A percentile compares a stretch with the other conserved stretches of the same genome.
Conservation (phyloP, 2,329 filamentous ascomycete species). For the Fusarium sp. region DNA sequence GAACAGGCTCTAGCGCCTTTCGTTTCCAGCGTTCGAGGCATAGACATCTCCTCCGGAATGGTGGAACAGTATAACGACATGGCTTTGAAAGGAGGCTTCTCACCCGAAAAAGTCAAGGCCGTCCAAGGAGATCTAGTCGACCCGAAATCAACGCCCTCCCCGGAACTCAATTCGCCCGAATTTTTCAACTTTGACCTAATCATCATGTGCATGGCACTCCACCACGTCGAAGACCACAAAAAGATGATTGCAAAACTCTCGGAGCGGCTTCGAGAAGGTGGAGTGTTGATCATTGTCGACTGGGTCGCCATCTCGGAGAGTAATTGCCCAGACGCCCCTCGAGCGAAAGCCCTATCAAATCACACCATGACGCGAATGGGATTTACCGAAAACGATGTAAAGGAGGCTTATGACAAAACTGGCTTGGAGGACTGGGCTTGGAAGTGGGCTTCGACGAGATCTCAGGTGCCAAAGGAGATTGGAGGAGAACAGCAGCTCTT, state of each 20-base stretch:
- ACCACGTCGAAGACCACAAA: slow-evolving; percentile 48
- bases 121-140: slow-evolving; percentile 47
- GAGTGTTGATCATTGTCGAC: slow-evolving; percentile 50
- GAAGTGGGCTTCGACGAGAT: slow-evolving; percentile 36
- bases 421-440: slow-evolving; percentile 42
- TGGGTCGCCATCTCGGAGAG: slow-evolving; percentile 39
- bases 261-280: slow-evolving; percentile 45
- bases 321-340: slow-evolving; percentile 4
- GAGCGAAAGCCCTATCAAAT: slow-evolving; percentile 9
- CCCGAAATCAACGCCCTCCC: slow-evolving; percentile 30
- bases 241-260: slow-evolving; percentile 45
- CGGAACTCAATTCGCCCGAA: slow-evolving; percentile 33
- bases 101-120: slow-evolving; percentile 45
- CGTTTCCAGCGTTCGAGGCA: slow-evolving; percentile 47
- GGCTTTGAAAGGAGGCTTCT: slow-evolving; percentile 40
- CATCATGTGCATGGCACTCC: slow-evolving; percentile 52
- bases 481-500: slow-evolving; percentile 44
- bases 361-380: slow-evolving; percentile 38
- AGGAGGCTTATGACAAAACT: slow-evolving; percentile 34
- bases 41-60: slow-evolving; percentile 51
- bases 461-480: slow-evolving; percentile 38
- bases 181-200: slow-evolving; percentile 48
- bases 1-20: slow-evolving; percentile 47
- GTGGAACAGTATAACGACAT: slow-evolving; percentile 47
- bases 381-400: slow-evolving; percentile 40